Evolutionary conservation across 1,284 basidiomycete genomes (phyloP).

Genomic region (Marasmius tenuissimus): DNA sequence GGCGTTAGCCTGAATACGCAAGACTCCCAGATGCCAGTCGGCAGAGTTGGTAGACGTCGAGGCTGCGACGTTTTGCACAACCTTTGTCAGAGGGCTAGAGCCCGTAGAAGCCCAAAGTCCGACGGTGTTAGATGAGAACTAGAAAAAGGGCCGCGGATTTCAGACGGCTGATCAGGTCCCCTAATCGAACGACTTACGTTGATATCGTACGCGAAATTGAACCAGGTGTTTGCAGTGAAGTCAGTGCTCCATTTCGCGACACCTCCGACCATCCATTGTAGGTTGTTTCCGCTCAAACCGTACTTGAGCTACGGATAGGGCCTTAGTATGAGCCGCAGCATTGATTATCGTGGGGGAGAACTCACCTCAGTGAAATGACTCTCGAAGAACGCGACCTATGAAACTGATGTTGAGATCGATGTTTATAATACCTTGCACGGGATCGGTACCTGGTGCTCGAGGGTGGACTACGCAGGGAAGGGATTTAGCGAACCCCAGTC

Average conservation of each 20-base stretch:
- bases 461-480: conserved; percentile 34
- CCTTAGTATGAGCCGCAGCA: neutral
- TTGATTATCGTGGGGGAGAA: neutral
- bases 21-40: conserved; percentile 65
- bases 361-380: conserved; percentile 62
- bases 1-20: conserved; percentile 50
- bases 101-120: conserved; percentile 62
- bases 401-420: neutral
- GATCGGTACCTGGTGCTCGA: conserved; percentile 51
- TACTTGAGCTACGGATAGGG: conserved; percentile 46
- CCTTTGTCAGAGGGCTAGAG: conserved; percentile 45
- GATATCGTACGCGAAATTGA: conserved; percentile 66
- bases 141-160: conserved; percentile 2
- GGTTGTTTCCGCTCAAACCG: conserved; percentile 50
- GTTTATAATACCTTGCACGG: neutral
- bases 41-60: conserved; percentile 60
- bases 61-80: conserved; percentile 47
- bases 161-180: neutral
- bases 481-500: neutral
- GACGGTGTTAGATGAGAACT: conserved; percentile 55
- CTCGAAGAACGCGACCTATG: conserved; percentile 53
- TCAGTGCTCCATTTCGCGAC: conserved; percentile 51
- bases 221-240: conserved; percentile 56
- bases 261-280: conserved; percentile 53
- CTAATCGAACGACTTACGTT: conserved; percentile 37